Conservation (phyloP, 441 rosid genomes). For the Omphalea diandra region DNA sequence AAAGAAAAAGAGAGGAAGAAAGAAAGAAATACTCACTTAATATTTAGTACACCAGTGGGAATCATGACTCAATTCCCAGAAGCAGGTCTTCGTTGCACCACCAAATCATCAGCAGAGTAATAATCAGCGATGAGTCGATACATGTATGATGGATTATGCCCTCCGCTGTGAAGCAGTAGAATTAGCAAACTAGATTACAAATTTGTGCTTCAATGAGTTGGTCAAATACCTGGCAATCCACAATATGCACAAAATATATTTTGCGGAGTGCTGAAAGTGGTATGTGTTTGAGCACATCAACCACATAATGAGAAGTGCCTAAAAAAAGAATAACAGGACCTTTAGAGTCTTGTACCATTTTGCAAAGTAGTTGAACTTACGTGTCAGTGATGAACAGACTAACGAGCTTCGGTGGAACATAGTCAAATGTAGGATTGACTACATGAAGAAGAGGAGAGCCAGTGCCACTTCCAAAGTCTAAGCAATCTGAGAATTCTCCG, state of each 20-base stretch:
- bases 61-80: conserved; percentile 33
- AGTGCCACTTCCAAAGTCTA: conserved; percentile 64
- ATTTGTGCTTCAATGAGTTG: neutral
- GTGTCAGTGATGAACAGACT: conserved; percentile 95
- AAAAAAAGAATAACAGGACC: neutral
- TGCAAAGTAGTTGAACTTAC: conserved; percentile 49
- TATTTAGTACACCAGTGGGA: conserved; percentile 3
- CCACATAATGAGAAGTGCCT: neutral
- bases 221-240: neutral
- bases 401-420: conserved; percentile 97
- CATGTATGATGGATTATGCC: conserved; percentile 97
- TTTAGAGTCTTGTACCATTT: conserved; percentile 1
- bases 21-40: conserved; percentile 20
- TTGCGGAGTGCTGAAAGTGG: neutral
- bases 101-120: conserved; percentile 97
- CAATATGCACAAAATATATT: neutral
- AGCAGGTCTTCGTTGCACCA: conserved; percentile 50
- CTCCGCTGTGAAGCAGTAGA: conserved; percentile 58
- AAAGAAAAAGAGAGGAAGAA: neutral
- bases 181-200: neutral
- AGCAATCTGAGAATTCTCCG: conserved; percentile 97
- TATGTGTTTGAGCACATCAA: conserved; percentile 5
- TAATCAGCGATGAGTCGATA: conserved; percentile 93
- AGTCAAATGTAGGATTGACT: conserved; percentile 92
- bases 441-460: conserved; percentile 87